These are phyloP conservation scores for Ormosia emarginata DNA, from an alignment of 306 rosid genomes.

Conservation along the genomic window DNA sequence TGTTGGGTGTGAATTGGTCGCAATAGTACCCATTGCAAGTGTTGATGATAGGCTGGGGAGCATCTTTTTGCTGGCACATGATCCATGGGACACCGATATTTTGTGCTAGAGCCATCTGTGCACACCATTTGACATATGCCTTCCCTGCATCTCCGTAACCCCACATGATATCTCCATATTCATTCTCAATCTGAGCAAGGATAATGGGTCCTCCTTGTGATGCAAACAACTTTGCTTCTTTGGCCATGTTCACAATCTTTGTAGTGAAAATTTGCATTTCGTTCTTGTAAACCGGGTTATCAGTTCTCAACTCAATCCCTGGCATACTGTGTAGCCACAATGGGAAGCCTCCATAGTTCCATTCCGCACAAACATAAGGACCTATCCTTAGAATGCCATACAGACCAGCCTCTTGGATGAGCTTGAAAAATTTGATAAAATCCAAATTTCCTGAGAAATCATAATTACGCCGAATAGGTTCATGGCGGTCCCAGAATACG, in stretches of 20 bases:
- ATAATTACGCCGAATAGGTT: conserved; percentile 1
- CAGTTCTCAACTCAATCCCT: not conserved
- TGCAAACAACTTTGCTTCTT: conserved; percentile 21
- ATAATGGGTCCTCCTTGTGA: conserved; percentile 33
- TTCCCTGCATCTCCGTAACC: conserved; percentile 20
- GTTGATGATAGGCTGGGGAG: conserved; percentile 25
- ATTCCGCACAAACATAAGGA: conserved; percentile 32
- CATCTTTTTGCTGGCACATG: conserved; percentile 25
- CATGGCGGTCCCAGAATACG: conserved; percentile 32
- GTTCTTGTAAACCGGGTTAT: conserved; percentile 21
- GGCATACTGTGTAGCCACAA: conserved; percentile 29
- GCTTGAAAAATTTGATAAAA: conserved; percentile 22
- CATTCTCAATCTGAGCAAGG: conserved; percentile 39
- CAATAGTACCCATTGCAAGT: conserved; percentile 38
- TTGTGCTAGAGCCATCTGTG: conserved; percentile 10
- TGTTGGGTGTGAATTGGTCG: conserved; percentile 16
- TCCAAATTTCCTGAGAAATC: conserved; percentile 30
- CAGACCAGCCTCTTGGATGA: conserved; percentile 15
- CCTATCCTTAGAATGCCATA: conserved; percentile 21
- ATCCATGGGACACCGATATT: conserved; percentile 28
- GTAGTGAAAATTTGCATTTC: conserved; percentile 29
- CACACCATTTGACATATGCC: conserved; percentile 23
- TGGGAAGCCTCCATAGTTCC: conserved; percentile 40
- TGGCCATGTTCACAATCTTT: conserved; percentile 12
- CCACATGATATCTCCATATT: conserved; percentile 21